phyloP scores from a whole-genome alignment of 129 eudicot species.

The Arctium lappa region DNA sequence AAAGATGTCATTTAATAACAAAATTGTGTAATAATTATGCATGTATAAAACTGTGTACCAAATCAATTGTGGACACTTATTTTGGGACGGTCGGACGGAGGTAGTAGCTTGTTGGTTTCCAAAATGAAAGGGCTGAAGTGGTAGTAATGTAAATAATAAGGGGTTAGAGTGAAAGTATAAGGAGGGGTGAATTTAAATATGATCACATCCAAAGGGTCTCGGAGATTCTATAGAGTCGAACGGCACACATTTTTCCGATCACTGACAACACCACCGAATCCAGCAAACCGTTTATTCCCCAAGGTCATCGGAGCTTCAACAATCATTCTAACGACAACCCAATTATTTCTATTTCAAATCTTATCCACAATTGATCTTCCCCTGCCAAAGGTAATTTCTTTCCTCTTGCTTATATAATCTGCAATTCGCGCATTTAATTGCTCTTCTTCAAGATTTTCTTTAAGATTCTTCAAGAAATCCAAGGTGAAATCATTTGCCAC shows the following conservation, averaged over 20 bases:
- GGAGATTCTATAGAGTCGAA: constrained; percentile 23
- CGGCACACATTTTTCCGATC: constrained; percentile 33
- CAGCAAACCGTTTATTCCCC: constrained; percentile 29
- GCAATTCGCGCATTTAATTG: constrained; percentile 5
- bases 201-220: constrained; percentile 21
- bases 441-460: background rate
- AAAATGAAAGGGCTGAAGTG: background rate
- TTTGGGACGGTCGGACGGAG: too few species aligned
- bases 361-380: constrained; percentile 17
- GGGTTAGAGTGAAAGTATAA: background rate
- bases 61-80: too few species aligned
- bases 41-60: too few species aligned
- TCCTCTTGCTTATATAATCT: constrained; percentile 1
- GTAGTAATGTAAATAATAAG: background rate
- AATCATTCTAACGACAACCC: constrained; percentile 10
- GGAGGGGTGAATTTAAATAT: constrained; percentile 5
- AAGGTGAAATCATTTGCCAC: background rate
- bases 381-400: constrained; percentile 25
- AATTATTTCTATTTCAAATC: constrained; percentile 6
- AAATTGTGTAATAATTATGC: too few species aligned
- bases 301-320: constrained; percentile 31
- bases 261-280: constrained; percentile 16
- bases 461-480: constrained; percentile 13
- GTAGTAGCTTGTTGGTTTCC: background rate
- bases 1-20: too few species aligned